Conservation (phyloP, 768 basidiomycete species). For the Tricholoma terreum region DNA sequence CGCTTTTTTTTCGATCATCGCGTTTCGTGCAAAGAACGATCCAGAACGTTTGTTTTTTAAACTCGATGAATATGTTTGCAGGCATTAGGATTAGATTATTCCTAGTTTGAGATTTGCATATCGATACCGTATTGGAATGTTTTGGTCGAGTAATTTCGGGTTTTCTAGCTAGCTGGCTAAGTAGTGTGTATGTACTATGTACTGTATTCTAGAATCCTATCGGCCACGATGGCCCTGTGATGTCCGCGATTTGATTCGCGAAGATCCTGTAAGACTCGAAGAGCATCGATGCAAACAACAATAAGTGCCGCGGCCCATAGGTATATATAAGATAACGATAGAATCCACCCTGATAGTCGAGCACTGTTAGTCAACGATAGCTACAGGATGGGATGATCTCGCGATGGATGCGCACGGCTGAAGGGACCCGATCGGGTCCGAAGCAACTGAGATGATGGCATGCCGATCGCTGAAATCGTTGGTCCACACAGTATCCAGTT, state of each 20-base stretch:
- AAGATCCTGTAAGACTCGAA: no score
- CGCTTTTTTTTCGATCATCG: not conserved
- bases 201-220: not conserved
- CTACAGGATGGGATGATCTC: no score
- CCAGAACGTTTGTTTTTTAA: not conserved
- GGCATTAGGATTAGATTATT: not conserved
- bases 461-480: not conserved
- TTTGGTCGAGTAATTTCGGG: not conserved
- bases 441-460: not conserved
- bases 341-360: no score
- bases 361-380: no score
- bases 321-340: no score
- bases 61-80: not conserved
- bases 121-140: not conserved
- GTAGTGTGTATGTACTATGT: not conserved
- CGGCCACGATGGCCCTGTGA: not conserved
- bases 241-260: not conserved
- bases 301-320: no score
- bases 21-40: not conserved
- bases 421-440: no score
- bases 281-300: no score
- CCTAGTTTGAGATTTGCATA: not conserved
- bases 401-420: no score
- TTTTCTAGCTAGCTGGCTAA: not conserved
- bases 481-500: constrained; percentile 1